Percentiles rank a stretch among this genome's conserved stretches.
Evolutionary conservation across 169 alveolate genomes (phyloP).

Genomic region (Haemoproteus tartakovskyi): DNA sequence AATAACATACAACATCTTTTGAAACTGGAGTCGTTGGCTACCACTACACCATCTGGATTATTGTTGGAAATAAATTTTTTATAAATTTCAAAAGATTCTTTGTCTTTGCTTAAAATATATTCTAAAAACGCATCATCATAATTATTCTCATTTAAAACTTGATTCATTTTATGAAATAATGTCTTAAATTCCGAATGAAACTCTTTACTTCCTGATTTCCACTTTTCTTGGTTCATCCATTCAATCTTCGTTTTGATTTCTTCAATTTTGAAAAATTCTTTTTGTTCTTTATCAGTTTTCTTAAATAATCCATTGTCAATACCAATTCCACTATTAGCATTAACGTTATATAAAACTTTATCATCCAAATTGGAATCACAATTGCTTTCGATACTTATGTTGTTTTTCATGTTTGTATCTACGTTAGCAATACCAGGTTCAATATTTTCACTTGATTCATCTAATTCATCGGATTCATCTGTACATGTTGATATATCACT

Average conservation of each 20-base stretch:
- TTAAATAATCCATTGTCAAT: neutral
- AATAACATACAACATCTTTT: constrained; percentile 65
- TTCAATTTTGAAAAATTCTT: constrained; percentile 2
- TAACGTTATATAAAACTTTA: no score
- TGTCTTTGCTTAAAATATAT: constrained; percentile 43
- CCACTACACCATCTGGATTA: constrained; percentile 62
- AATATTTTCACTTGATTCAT: neutral
- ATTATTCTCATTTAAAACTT: constrained; percentile 18
- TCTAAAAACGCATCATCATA: constrained; percentile 43
- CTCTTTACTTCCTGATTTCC: no score
- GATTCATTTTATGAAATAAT: no score
- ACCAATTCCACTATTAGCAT: no score
- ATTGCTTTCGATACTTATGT: neutral
- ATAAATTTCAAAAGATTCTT: constrained; percentile 29
- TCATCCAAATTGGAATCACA: neutral
- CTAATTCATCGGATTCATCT: neutral
- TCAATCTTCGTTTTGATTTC: no score
- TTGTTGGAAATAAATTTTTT: constrained; percentile 54
- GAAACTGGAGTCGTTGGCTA: constrained; percentile 59
- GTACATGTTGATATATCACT: neutral
- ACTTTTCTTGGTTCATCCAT: no score
- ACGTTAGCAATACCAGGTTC: neutral
- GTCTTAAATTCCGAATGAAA: no score
- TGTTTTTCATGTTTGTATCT: neutral
- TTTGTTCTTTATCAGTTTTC: neutral